These are phyloP conservation scores for Camellia japonica DNA, from an alignment of 148 eudicot genomes.

Conservation along the genomic window DNA sequence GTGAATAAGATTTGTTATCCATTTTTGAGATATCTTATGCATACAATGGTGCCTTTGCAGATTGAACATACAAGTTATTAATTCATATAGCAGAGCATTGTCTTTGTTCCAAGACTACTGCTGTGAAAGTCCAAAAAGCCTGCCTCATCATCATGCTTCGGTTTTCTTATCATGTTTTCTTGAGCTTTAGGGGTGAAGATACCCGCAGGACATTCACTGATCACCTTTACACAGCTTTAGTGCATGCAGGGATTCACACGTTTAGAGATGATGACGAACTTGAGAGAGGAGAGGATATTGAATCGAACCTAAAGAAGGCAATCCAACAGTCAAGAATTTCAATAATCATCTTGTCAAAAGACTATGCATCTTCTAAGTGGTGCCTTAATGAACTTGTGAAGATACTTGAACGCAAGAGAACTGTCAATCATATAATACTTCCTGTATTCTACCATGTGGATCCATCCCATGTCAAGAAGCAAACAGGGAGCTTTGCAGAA, in stretches of 20 bases:
- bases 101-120: too few relatives aligned
- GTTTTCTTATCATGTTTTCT: neutral
- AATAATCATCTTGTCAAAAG: neutral
- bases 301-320: neutral
- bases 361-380: neutral
- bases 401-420: neutral
- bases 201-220: neutral
- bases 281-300: neutral
- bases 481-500: neutral
- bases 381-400: neutral
- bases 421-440: neutral
- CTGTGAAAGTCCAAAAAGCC: neutral
- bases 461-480: neutral
- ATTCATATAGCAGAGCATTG: too few relatives aligned
- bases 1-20: too few relatives aligned
- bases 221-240: conserved; percentile 3
- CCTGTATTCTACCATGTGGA: neutral
- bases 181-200: neutral
- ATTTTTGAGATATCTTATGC: too few relatives aligned
- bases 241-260: neutral
- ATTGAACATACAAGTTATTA: too few relatives aligned
- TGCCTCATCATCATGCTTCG: neutral
- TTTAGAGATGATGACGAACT: neutral
- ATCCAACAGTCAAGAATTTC: neutral
- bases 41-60: too few relatives aligned